phyloP scores from a whole-genome alignment of 495 filamentous ascomycete species.

The Lophiostoma macrostomum region DNA sequence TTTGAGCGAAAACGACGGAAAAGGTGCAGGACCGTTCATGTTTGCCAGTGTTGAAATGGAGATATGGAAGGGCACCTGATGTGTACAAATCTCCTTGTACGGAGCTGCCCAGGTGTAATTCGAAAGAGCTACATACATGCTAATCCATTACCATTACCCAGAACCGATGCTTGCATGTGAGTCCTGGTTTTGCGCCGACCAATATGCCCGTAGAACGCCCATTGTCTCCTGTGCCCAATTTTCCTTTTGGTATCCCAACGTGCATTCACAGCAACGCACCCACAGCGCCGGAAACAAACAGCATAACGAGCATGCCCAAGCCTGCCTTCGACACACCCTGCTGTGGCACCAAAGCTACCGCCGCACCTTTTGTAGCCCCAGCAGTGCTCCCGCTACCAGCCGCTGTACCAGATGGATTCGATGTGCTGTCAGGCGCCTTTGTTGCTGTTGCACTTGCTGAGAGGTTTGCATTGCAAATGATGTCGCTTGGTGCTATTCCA shows the following conservation, averaged over 20 bases:
- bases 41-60: constrained; percentile 26
- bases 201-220: no score
- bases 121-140: neutral
- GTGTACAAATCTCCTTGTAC: neutral
- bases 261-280: constrained; percentile 4
- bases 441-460: constrained; percentile 14
- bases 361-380: constrained; percentile 3
- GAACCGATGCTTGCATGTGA: neutral
- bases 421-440: neutral
- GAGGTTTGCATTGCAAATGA: neutral
- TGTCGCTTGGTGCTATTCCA: constrained; percentile 7
- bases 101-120: neutral
- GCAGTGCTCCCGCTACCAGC: neutral
- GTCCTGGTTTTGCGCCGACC: no score
- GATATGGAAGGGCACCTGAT: constrained; percentile 5
- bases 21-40: constrained; percentile 31
- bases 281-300: constrained; percentile 10
- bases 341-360: neutral
- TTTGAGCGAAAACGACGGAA: constrained; percentile 25
- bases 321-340: constrained; percentile 18
- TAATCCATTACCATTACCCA: constrained; percentile 8
- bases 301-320: constrained; percentile 15
- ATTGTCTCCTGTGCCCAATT: no score
- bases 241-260: neutral
- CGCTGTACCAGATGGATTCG: neutral